Evolutionary conservation across 169 alveolate genomes (phyloP), one percentile per base, ranked within the genome.

Genomic region (Plasmodium ovale): DNA sequence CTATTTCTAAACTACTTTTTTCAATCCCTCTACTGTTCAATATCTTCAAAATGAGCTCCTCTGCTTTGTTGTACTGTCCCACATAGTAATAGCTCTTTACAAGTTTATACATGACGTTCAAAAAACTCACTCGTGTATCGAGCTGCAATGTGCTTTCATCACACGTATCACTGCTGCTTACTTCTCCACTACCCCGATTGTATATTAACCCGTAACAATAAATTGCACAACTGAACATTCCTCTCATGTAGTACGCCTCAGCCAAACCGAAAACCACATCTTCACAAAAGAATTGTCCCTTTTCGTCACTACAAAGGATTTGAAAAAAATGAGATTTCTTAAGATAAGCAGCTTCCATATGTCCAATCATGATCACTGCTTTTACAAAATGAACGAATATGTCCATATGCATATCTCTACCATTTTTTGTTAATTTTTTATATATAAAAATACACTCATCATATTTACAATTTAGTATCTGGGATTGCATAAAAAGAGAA

Each of bases 401-500:
- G 19, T 85, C 91, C 1, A 70, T 14, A 27, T 67, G 91, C 16
- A 85, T 10, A 56, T 51, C 2, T 14, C 42, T 33, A 49, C n/a
- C 19, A 10, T 25, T 56, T 47, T 49, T 44, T 69, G 67, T 33
- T n/a, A 85, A 6, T 12, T 23, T 54, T 12, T 23, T 58, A 51
- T 42, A 85, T 3, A 70, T 39, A 70, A 54, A 85, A 14, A 85
- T 67, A 21, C 91, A 85, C 37, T 85, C 91, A 49, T 85, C 74
- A 12, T 85, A 85, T 71, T 85, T 85, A 19, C 37, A 51, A 72
- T 69, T 85, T 42, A 85, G 49, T 39, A 85, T 85, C 25, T 85
- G 91, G 7, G 87, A 7, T 25, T 85, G 91, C 91, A 85, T 85
- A 47, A 85, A 56, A 2, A 85, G 56, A 51, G 68, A 85, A 19